These are phyloP conservation scores for Aureobasidium sp. DNA, from an alignment of 2,329 filamentous ascomycete species.

Conservation along the genomic window DNA sequence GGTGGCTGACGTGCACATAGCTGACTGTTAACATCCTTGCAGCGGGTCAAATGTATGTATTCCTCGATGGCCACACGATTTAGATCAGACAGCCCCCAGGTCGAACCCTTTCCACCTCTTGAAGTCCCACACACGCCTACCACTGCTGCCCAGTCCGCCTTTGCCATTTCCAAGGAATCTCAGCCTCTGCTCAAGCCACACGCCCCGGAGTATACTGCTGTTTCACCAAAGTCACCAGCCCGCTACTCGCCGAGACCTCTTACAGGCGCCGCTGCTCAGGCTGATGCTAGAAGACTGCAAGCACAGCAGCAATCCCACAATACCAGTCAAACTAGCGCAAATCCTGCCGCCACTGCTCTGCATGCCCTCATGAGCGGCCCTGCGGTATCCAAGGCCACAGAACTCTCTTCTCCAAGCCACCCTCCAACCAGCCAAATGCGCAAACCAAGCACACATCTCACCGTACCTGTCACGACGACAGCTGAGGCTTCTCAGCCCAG, in stretches of 20 bases:
- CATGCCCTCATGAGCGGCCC: conserved; percentile 34
- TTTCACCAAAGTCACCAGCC: conserved; percentile 26
- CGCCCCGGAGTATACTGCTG: conserved; percentile 15
- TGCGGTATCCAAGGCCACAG: conserved; percentile 34
- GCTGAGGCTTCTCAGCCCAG: conserved; percentile 42
- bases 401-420: conserved; percentile 32
- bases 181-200: conserved; percentile 19
- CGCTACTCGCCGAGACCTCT: conserved; percentile 33
- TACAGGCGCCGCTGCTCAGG: conserved; percentile 40
- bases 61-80: conserved; percentile 35
- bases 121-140: conserved; percentile 32
- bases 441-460: conserved; percentile 39
- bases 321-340: conserved; percentile 38
- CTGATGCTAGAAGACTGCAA: conserved; percentile 36
- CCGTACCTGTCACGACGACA: conserved; percentile 36
- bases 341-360: conserved; percentile 36
- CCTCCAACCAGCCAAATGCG: conserved; percentile 41
- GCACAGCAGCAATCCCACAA: conserved; percentile 25
- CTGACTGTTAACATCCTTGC: conserved; percentile 13
- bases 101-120: conserved; percentile 30
- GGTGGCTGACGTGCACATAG: not conserved
- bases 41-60: conserved; percentile 9
- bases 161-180: conserved; percentile 17
- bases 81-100: conserved; percentile 34
- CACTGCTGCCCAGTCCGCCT: conserved; percentile 19